Evolutionary conservation across 73 alveolate species (phyloP), one percentile per base, ranked within the genome.

Genomic region (Urostyla sp.): DNA sequence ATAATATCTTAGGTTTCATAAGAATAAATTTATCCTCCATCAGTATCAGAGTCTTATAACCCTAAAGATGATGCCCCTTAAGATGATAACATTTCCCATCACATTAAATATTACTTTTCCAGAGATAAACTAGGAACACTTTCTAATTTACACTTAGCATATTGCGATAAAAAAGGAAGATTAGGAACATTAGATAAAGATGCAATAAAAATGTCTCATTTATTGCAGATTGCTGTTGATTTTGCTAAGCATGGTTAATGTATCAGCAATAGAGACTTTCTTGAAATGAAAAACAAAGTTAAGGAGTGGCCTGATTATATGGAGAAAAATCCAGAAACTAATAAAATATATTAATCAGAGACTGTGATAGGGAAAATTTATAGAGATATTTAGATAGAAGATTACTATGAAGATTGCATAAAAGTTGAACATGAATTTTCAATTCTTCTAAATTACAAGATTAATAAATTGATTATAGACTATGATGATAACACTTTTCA

Each of bases 181-280:
- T 7, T 6, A 23, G 72, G 72, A 7, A 3, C 72, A 55, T 55
- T 55, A 23, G 80, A 13, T 13, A 40, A 66, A n/a, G 40, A 16
- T 18, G 44, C 80, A 4, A 34, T 40, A 18, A 37, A 43, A 36
- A 24, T 66, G 18, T 40, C 60, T 16, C 18, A 31, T 20, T 50
- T 13, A 7, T 13, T 50, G 26, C 27, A 5, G 10, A 27, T 55
- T 23, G 72, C 72, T 3, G 72, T 55, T 6, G 72, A 55, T 23
- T 55, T 55, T 30, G 83, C 83, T 15, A 69, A 69, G 69, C 83
- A 69, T 46, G 83, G 83, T 0, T 48, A 69, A 34, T 31, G 34
- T 46, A 69, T 69, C 32, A 56, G 16, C 35, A 3, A 16, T 2
- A 37, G 49, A 6, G 35, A 49, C 15, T 69, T 27, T 30, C 43